Evolutionary conservation across 805 yeast genomes (phyloP).

Genomic region (Saturnispora sanitii): DNA sequence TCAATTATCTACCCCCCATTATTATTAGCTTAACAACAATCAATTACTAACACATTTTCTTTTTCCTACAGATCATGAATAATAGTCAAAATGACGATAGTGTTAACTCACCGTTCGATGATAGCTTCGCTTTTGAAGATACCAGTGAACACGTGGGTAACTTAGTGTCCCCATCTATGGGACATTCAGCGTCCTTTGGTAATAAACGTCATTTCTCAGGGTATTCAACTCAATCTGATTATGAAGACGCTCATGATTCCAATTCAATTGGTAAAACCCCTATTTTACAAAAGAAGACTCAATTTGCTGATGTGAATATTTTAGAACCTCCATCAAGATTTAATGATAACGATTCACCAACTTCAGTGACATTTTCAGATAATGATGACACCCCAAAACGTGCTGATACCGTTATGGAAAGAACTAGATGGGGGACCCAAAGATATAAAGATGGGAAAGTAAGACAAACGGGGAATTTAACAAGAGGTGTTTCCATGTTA

Average conservation of each 20-base stretch:
- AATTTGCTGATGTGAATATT: conserved; percentile 12
- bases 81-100: conserved; percentile 5
- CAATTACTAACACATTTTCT: neutral
- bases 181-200: conserved; percentile 9
- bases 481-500: conserved; percentile 11
- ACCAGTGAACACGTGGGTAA: conserved; percentile 5
- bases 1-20: no score
- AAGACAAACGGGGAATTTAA: conserved; percentile 4
- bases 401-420: conserved; percentile 48
- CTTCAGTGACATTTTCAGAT: no score
- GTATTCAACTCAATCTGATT: conserved; percentile 12
- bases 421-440: conserved; percentile 89
- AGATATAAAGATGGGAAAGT: conserved; percentile 67
- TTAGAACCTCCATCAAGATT: neutral
- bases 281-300: conserved; percentile 14
- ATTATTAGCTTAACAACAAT: no score
- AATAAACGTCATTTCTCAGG: conserved; percentile 14
- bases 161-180: conserved; percentile 12
- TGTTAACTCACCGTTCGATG: conserved; percentile 17
- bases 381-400: conserved; percentile 20
- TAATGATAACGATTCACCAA: no score
- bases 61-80: neutral
- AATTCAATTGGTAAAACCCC: conserved; percentile 21
- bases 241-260: conserved; percentile 11
- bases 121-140: conserved; percentile 12